Base-by-base conservation (phyloP, 352 stramenopile genomes). In the Phytopythium delawarense region DNA sequence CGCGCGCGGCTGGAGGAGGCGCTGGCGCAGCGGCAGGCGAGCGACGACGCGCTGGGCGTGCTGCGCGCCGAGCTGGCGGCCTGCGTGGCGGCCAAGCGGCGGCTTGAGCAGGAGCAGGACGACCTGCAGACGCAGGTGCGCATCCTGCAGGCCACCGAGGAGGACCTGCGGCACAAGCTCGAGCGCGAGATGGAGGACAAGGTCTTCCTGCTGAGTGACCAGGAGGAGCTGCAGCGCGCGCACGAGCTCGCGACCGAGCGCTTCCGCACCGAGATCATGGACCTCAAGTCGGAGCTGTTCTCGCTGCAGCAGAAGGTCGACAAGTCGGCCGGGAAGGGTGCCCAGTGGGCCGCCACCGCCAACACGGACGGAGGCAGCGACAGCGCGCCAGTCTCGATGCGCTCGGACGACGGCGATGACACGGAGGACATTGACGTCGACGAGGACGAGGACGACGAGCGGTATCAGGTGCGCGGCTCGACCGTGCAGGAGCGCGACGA, bases 111-210 rank as follows among this genome's bases (percentile, higher is more conserved):
- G 64, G 77, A 95, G 44, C 72, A 89, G 42, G 86, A 95, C 59
- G 84, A 92, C 20, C 63, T 93, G 32, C 65, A 82, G 56, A 95
- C 86, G 15, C 84, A 93, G 62, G 83, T 95, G 59, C 86, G 86
- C 59, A 86, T 95, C 18, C 63, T 95, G 45, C 76, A 90, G 62
- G 86, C 86, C 25, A 93, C 86, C 0, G 85, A 92, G 46, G 76
- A 73, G 11, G 86, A 95, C 65, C 57, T 95, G 54, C 70, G 72
- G 25, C 84, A 94, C 75, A 87, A 90, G 50, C 84, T 94, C 70
- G 86, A 94, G 71, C 80, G 84, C 9, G 86, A 92, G 69, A 89
- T 91, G 58, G 86, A 94, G 64, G 84, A 94, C 53, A 92, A 91
- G 64, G 83, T 94, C 23, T 94, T 94, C 61, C 51, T 94, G 23